Evolutionary conservation across 1,284 basidiomycete species (phyloP).

Genomic region (Cronartium ribicola): DNA sequence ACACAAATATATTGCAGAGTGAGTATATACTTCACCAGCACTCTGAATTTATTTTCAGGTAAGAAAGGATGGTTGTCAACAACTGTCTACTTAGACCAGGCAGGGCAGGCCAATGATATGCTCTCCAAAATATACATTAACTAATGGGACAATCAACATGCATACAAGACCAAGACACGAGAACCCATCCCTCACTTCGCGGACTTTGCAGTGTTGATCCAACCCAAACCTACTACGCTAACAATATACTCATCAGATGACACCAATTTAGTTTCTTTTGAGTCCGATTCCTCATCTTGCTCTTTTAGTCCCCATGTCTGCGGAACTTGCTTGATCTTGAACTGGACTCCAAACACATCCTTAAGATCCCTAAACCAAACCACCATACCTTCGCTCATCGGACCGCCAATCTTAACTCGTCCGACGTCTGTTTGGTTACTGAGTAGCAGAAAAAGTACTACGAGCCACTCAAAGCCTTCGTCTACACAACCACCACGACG

Average conservation of each 20-base stretch:
- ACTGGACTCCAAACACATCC: conserved; percentile 33
- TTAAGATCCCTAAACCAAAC: conserved; percentile 37
- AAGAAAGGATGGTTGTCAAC: no score
- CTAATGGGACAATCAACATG: no score
- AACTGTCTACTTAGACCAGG: no score
- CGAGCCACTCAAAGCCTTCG: conserved; percentile 78
- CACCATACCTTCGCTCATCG: conserved; percentile 22
- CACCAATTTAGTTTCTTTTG: background rate
- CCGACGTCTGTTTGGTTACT: conserved; percentile 89
- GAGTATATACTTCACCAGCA: no score
- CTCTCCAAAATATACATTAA: no score
- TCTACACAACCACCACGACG: conserved; percentile 83
- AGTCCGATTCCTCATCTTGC: conserved; percentile 3
- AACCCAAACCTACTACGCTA: conserved; percentile 37
- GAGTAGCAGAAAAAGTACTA: conserved; percentile 83
- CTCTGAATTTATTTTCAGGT: no score
- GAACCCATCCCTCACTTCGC: conserved; percentile 15
- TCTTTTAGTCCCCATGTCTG: background rate
- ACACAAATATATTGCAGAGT: no score
- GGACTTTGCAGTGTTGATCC: conserved; percentile 41
- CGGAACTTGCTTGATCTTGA: conserved; percentile 31
- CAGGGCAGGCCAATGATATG: no score
- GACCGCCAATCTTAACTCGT: conserved; percentile 74
- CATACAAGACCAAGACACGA: no score
- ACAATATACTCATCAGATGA: conserved; percentile 12